phyloP scores from a whole-genome alignment of 768 basidiomycete genomes.

The Sarcodon sp. region DNA sequence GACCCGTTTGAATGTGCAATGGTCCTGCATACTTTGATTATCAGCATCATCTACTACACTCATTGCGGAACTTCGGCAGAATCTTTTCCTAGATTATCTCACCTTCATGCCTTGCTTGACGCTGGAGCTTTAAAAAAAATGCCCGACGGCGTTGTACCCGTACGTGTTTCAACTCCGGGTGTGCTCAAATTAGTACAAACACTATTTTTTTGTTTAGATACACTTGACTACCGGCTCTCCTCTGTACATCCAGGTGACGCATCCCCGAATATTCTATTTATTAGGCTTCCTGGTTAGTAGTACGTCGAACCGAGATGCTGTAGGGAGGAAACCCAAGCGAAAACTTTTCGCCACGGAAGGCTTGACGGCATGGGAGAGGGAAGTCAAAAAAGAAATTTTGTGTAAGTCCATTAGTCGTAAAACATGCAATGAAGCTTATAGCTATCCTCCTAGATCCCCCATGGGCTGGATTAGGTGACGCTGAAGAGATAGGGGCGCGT shows the following conservation, averaged over 20 bases:
- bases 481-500: constrained; percentile 30
- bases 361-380: constrained; percentile 33
- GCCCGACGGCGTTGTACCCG: constrained; percentile 26
- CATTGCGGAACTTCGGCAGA: constrained; percentile 37
- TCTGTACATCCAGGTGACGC: constrained; percentile 46
- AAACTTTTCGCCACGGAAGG: constrained; percentile 61
- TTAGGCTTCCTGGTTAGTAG: constrained; percentile 58
- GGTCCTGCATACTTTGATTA: constrained; percentile 47
- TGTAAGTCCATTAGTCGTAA: constrained; percentile 9
- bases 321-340: constrained; percentile 63
- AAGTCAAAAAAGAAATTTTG: constrained; percentile 27
- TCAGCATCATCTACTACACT: constrained; percentile 49
- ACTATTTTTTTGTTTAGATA: constrained; percentile 11
- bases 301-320: constrained; percentile 56
- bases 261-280: constrained; percentile 50
- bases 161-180: constrained; percentile 6
- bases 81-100: constrained; percentile 37
- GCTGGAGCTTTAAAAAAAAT: constrained; percentile 31
- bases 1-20: constrained; percentile 25
- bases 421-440: not conserved
- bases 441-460: constrained; percentile 27
- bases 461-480: constrained; percentile 41
- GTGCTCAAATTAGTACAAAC: not conserved
- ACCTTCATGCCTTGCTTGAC: constrained; percentile 59
- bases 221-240: constrained; percentile 24